Base-by-base conservation (phyloP, 345 rosid genomes). In the Theobroma cacao region DNA sequence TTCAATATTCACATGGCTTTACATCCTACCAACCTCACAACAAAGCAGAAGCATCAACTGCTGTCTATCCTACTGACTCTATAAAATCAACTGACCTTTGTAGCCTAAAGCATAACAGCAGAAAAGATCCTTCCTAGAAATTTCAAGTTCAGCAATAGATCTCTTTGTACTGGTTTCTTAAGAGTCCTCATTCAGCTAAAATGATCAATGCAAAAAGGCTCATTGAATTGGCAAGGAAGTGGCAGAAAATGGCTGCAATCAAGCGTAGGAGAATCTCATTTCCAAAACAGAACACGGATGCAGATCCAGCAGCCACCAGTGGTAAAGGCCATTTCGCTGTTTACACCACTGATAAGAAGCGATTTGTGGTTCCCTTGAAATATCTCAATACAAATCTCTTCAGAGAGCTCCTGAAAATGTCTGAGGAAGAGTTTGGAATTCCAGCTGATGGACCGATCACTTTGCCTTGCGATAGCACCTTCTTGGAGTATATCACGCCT, bases 371-470 rank as follows among this genome's bases (percentile, higher is more conserved):
- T 62, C 41, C 67, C 18, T 62, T 62, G 38, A 38, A 63, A 11
- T 63, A 63, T 34, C 69, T 63, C 40, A 38, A 38, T 9, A 20
- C 36, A 18, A 40, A 10, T 11, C 52, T 77, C 41, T 34, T 75
- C n/a, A 63, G 47, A 9, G 77, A 72, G 52, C 80, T 78, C 36
- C 59, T 79, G 34, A 64, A 45, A 53, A 18, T 71, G 36, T 71
- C 80, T 30, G 75, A 82, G 48, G 80, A 79, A 0, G 76, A 77
- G 47, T 48, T 72, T 0, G 45, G 45, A 36, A 31, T 73, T 13
- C 55, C 77, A 18, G 43, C 60, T 2, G 73, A 64, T 3, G 80
- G 85, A 43, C 87, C 84, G 1, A 87, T 87, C 77, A 85, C 76
- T 4, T 65, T 86, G 45, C 81, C 87, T 14, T 81, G 80, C 7